These are phyloP conservation scores for Nothophoma quercina DNA, from an alignment of 2,329 filamentous ascomycete genomes.

Conservation along the genomic window DNA sequence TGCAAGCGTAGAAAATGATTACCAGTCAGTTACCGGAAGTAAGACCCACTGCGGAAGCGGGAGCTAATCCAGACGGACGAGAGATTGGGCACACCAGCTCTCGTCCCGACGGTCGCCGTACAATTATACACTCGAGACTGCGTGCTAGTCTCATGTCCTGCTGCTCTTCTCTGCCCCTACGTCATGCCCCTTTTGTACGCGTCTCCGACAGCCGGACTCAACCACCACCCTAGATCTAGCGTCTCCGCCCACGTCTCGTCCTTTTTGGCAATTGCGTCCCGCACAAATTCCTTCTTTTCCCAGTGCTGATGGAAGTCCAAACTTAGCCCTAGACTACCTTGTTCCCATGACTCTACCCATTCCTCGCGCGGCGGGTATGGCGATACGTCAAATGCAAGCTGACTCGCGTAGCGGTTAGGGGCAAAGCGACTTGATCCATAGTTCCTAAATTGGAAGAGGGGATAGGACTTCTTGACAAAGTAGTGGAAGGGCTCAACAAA, in stretches of 20 bases:
- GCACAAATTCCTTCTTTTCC: conserved; percentile 7
- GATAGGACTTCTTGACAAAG: conserved; percentile 4
- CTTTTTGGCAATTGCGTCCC: not conserved
- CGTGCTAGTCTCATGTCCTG: no score
- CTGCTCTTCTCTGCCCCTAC: no score
- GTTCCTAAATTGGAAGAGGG: conserved; percentile 2
- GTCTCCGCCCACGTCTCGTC: conserved; percentile 13
- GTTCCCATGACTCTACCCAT: conserved; percentile 6
- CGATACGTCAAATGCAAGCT: conserved; percentile 15
- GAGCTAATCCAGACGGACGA: no score
- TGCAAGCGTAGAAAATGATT: no score
- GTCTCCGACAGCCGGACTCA: conserved; percentile 6
- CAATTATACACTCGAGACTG: no score
- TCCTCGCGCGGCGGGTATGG: conserved; percentile 16
- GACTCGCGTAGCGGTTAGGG: conserved; percentile 8
- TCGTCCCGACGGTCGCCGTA: no score
- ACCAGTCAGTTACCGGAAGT: no score
- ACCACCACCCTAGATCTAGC: conserved; percentile 16
- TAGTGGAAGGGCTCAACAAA: conserved; percentile 18
- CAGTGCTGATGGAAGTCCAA: conserved; percentile 8
- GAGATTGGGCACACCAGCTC: no score
- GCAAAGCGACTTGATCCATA: not conserved
- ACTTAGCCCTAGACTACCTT: not conserved
- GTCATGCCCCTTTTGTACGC: not conserved
- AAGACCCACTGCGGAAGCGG: no score